Evolutionary conservation across 2,329 filamentous ascomycete species (phyloP).

Genomic region (Hyphodiscus sp.): DNA sequence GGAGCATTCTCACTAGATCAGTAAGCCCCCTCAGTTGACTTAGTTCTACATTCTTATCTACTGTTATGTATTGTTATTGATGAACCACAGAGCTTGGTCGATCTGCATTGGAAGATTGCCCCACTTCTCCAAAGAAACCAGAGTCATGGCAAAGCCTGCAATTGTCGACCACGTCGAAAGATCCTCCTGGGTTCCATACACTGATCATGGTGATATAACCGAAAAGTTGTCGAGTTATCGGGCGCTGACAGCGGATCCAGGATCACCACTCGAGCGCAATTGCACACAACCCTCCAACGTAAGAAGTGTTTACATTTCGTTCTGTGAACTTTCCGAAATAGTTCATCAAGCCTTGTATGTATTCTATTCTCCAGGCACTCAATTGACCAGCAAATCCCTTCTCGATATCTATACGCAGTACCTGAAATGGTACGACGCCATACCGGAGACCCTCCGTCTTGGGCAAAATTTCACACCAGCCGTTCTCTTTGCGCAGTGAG

Average conservation of each 20-base stretch:
- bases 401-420: conserved; percentile 62
- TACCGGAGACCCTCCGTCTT: conserved; percentile 58
- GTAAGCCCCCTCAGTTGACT: conserved; percentile 54
- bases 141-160: conserved; percentile 51
- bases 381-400: conserved; percentile 57
- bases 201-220: conserved; percentile 24
- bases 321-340: conserved; percentile 67
- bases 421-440: conserved; percentile 62
- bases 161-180: conserved; percentile 56
- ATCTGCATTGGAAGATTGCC: conserved; percentile 57
- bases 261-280: conserved; percentile 47
- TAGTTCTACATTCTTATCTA: not conserved
- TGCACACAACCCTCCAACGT: conserved; percentile 61
- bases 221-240: not conserved
- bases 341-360: conserved; percentile 55
- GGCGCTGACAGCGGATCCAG: conserved; percentile 10
- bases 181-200: conserved; percentile 40
- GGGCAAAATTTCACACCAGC: conserved; percentile 67
- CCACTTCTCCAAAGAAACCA: conserved; percentile 50
- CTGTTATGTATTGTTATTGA: not conserved
- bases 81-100: conserved; percentile 52
- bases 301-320: conserved; percentile 59
- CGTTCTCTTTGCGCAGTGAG: conserved; percentile 69
- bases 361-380: conserved; percentile 63
- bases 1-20: conserved; percentile 42